Evolutionary conservation across 495 filamentous ascomycete species (phyloP), one percentile per base, ranked within the genome.

Genomic region (Trichodelitschia bisporula): DNA sequence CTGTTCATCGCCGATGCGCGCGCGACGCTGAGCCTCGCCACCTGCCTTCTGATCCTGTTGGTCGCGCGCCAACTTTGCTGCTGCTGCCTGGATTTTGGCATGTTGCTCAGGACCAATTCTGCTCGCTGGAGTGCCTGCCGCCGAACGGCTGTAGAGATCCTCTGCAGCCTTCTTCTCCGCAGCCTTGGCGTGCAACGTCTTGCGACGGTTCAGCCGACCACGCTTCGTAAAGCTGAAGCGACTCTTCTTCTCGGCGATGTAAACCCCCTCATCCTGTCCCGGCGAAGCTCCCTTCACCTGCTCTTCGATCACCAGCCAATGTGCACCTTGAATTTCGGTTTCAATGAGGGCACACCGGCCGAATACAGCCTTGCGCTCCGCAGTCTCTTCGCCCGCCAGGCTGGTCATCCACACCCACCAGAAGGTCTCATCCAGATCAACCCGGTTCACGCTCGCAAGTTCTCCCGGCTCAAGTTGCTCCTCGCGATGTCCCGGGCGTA

Each of bases 381-480:
- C 49, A 1, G 80, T 69, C 49, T 97, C 86, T 41, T 97, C 86
- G 4, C 66, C 73, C 2, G 83, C 84, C 46, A 97, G 51, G 58
- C 86, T 95, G 41, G 66, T 86, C 61, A 95, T 93, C 86, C 86
- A 97, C 15, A 95, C 86, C 86, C 86, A 97, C 89, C 89, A 97
- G 48, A 97, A 97, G 0, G 83, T 72, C 45, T 95, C 86, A 43
- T 97, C 86, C 8, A 95, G 56, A 36, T 89, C 75, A 28, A 97
- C 64, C 26, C 63, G 61, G 18, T 62, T 72, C 39, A 95, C 90
- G 40, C 78, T 92, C 15, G 84, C 84, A 26, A 97, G 59, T 59
- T 97, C 86, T 24, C 80, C 86, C 2, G 84, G 89, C 32, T 91
- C 80, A 2, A 93, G 57, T 26, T 66, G 50, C 15, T 57, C 49